Conservation (phyloP, 2,329 filamentous ascomycete species). For the Dactylellina cionopaga region DNA sequence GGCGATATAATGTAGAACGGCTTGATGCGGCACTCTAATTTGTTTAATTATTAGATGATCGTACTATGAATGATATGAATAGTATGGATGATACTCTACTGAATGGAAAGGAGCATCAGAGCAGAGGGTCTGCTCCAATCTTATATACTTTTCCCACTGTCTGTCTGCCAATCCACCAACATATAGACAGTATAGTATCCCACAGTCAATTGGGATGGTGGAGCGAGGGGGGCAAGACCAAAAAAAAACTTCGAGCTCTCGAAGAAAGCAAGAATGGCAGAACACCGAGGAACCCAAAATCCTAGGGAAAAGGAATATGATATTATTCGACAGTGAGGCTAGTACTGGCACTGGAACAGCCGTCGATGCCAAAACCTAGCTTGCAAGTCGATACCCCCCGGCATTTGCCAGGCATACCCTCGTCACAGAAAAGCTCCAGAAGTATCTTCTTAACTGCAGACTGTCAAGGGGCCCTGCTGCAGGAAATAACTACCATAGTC, state of each 20-base stretch:
- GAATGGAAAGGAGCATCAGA: background rate
- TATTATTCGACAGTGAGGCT: background rate
- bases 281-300: constrained; percentile 33
- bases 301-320: constrained; percentile 28
- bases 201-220: background rate
- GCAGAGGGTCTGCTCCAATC: background rate
- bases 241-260: background rate
- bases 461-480: too few species aligned
- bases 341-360: background rate
- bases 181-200: background rate
- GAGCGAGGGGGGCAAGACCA: background rate
- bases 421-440: background rate
- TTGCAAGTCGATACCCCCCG: background rate
- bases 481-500: background rate
- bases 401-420: constrained; percentile 38
- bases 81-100: background rate
- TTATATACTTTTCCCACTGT: constrained; percentile 29
- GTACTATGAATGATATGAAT: background rate
- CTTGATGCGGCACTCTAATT: background rate
- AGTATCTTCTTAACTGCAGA: too few species aligned
- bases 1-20: background rate
- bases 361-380: background rate
- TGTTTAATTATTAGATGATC: background rate
- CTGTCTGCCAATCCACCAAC: background rate
- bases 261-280: constrained; percentile 22